Evolutionary conservation across 768 basidiomycete species (phyloP).

Genomic region (Tylopilus vinaceipallidus): DNA sequence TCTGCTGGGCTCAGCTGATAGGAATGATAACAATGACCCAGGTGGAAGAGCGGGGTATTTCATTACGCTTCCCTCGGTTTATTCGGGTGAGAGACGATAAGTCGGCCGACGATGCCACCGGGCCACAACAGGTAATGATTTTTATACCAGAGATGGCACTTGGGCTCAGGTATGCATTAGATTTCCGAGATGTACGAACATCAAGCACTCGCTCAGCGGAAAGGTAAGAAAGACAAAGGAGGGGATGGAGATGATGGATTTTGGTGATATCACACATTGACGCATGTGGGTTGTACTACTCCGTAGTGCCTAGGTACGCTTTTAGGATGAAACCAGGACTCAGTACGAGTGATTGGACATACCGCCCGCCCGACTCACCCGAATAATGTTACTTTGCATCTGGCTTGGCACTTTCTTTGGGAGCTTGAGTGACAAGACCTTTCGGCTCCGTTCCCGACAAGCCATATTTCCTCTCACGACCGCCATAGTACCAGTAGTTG

Average conservation of each 20-base stretch:
- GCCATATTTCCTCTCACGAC: slow-evolving; percentile 69
- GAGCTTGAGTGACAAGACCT: slow-evolving; percentile 49
- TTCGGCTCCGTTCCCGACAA: slow-evolving; percentile 32
- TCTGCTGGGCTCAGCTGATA: neutral
- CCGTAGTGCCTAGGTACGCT: slow-evolving; percentile 3
- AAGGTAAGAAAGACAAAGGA: slow-evolving; percentile 62
- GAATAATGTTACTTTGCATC: slow-evolving; percentile 17
- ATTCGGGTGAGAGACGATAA: slow-evolving; percentile 93
- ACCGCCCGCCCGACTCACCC: neutral
- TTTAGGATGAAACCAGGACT: neutral
- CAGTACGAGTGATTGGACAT: neutral
- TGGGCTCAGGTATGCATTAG: slow-evolving; percentile 36
- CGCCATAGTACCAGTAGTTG: slow-evolving; percentile 90
- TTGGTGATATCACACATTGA: slow-evolving; percentile 49
- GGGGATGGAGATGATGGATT: slow-evolving; percentile 73
- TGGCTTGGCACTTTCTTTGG: slow-evolving; percentile 40
- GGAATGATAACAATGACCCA: slow-evolving; percentile 27
- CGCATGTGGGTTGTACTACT: slow-evolving; percentile 15
- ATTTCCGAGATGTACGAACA: slow-evolving; percentile 93
- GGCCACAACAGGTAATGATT: slow-evolving; percentile 77
- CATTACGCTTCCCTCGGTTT: slow-evolving; percentile 94
- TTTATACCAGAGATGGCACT: neutral
- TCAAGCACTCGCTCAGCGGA: slow-evolving; percentile 79
- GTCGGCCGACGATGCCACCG: slow-evolving; percentile 86
- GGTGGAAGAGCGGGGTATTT: slow-evolving; percentile 90